Evolutionary conservation across 1,284 basidiomycete species (phyloP).

Genomic region (Microbotryomycetes sp.): DNA sequence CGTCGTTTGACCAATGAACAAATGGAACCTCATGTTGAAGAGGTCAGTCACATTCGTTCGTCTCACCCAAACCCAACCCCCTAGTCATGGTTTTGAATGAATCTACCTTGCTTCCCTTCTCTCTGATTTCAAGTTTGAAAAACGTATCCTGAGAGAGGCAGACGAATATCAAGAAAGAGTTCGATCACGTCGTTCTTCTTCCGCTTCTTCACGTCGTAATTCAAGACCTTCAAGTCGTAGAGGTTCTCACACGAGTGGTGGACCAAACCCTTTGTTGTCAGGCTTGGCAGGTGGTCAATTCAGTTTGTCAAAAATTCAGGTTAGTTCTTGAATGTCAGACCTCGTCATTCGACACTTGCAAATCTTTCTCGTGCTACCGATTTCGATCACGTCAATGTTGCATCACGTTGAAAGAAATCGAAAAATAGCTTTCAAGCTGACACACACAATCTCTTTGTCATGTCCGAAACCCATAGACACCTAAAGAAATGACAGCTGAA

Average conservation of each 20-base stretch:
- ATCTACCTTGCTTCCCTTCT: background rate
- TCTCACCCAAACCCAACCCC: too few relatives aligned
- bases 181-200: constrained; percentile 24
- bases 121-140: constrained; percentile 50
- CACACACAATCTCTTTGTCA: background rate
- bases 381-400: too few relatives aligned
- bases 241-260: constrained; percentile 7
- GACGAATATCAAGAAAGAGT: constrained; percentile 53
- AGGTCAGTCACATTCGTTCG: constrained; percentile 27
- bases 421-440: background rate
- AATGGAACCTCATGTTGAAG: constrained; percentile 60
- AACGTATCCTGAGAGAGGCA: constrained; percentile 63
- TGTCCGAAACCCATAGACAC: background rate
- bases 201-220: constrained; percentile 15
- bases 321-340: background rate
- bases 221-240: constrained; percentile 16
- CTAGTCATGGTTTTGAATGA: too few relatives aligned
- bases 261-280: constrained; percentile 26
- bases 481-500: background rate
- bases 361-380: background rate
- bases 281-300: constrained; percentile 30
- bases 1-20: constrained; percentile 49
- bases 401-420: too few relatives aligned
- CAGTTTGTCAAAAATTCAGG: constrained; percentile 3
- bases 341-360: background rate